A percentile compares a stretch with the other conserved stretches of the same genome.
Conservation (phyloP, 2,329 filamentous ascomycete genomes). For the Diaporthe capsici region DNA sequence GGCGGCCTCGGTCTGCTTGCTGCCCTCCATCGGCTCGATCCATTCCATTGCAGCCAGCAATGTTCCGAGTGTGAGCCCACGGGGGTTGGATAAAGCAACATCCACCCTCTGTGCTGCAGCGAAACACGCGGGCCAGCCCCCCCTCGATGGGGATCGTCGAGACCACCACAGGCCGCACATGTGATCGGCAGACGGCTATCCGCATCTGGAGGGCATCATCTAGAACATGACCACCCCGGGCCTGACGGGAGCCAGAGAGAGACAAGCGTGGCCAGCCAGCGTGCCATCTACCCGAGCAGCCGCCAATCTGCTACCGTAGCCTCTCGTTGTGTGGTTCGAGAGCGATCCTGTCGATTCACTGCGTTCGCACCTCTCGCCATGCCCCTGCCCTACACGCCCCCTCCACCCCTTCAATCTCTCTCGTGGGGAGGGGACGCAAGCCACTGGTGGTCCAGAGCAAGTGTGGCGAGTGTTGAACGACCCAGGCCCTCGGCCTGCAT, state of each 20-base stretch:
- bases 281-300: not conserved
- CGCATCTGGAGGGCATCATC: constrained; percentile 17
- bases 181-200: constrained; percentile 27
- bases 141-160: not conserved
- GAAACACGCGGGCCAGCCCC: not conserved
- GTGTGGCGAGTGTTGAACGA: constrained; percentile 35
- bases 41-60: not conserved
- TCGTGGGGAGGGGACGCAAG: constrained; percentile 5
- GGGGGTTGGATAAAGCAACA: not conserved
- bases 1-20: not conserved
- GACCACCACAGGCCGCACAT: not conserved
- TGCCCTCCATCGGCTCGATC: not conserved
- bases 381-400: constrained; percentile 17
- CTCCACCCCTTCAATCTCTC: constrained; percentile 1
- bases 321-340: not conserved
- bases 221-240: constrained; percentile 1
- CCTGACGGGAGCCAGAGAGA: constrained; percentile 23
- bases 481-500: constrained; percentile 6
- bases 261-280: constrained; percentile 6
- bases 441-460: constrained; percentile 37
- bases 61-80: not conserved
- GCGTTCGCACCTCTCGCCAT: constrained; percentile 1
- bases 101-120: not conserved
- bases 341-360: constrained; percentile 13
- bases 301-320: constrained; percentile 17